These are phyloP conservation scores for Coniochaeta pulveracea DNA, from an alignment of 2,329 filamentous ascomycete genomes.

Conservation along the genomic window DNA sequence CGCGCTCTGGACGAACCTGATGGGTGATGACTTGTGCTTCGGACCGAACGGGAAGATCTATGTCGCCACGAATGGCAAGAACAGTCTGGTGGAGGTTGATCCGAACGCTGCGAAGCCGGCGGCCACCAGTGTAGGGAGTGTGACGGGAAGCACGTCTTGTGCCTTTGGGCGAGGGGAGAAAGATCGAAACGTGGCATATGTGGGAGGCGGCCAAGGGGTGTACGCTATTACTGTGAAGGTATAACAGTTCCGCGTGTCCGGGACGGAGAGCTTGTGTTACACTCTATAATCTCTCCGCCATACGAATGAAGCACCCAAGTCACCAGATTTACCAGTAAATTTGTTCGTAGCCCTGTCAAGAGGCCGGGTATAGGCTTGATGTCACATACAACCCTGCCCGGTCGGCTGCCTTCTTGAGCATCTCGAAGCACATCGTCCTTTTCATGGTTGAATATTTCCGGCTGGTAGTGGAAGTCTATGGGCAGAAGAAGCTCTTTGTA, in stretches of 20 bases:
- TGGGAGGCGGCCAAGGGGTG: constrained; percentile 16
- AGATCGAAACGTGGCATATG: constrained; percentile 18
- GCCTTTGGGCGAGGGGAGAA: constrained; percentile 17
- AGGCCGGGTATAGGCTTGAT: too few relatives aligned
- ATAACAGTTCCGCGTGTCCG: constrained; percentile 6
- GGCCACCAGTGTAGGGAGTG: constrained; percentile 13
- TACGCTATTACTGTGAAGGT: constrained; percentile 10
- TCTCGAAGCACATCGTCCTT: too few relatives aligned
- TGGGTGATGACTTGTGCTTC: constrained; percentile 21
- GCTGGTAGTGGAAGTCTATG: too few relatives aligned
- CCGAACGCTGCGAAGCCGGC: constrained; percentile 14
- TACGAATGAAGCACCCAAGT: too few relatives aligned
- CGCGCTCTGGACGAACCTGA: constrained; percentile 19
- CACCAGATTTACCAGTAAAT: too few relatives aligned
- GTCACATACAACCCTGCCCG: too few relatives aligned
- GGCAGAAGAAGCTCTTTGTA: too few relatives aligned
- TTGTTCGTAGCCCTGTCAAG: too few relatives aligned
- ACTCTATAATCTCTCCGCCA: too few relatives aligned
- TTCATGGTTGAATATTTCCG: too few relatives aligned
- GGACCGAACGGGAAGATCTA: constrained; percentile 19
- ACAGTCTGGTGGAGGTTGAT: constrained; percentile 19
- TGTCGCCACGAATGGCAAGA: constrained; percentile 18
- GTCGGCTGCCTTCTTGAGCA: too few relatives aligned
- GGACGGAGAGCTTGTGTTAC: not conserved
- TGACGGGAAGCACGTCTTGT: constrained; percentile 18